Evolutionary conservation across 805 yeast species (phyloP).

Genomic region (Yarrowia deformans): DNA sequence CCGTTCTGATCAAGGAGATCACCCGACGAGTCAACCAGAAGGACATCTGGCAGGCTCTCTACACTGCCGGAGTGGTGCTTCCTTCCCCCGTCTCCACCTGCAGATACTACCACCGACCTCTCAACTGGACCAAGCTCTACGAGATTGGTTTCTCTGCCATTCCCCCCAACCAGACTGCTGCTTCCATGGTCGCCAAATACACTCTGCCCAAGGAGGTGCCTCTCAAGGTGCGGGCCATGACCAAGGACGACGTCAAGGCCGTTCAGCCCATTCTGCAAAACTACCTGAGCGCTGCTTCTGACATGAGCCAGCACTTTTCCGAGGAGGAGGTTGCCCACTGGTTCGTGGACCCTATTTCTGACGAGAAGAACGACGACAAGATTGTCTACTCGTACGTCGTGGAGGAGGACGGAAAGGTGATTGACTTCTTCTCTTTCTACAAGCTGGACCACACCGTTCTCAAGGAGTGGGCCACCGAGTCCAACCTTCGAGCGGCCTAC

Average conservation of each 20-base stretch:
- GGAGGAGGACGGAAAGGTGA: constrained; percentile 59
- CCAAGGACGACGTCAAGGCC: constrained; percentile 65
- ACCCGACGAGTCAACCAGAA: constrained; percentile 87
- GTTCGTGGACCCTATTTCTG: constrained; percentile 63
- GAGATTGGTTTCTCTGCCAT: constrained; percentile 89
- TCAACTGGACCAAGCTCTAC: constrained; percentile 87
- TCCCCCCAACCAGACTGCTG: constrained; percentile 72
- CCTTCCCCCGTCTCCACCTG: constrained; percentile 93
- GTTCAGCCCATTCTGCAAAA: constrained; percentile 64
- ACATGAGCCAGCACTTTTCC: constrained; percentile 70
- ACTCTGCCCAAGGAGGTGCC: constrained; percentile 59
- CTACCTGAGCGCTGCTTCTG: constrained; percentile 72
- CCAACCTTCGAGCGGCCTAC: constrained; percentile 83
- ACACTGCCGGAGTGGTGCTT: constrained; percentile 88
- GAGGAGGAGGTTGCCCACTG: constrained; percentile 81
- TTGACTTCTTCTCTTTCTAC: constrained; percentile 91
- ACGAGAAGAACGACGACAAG: constrained; percentile 53
- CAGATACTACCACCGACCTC: constrained; percentile 91
- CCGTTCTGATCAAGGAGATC: constrained; percentile 90
- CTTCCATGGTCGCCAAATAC: constrained; percentile 68
- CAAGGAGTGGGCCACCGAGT: constrained; percentile 60
- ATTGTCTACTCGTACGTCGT: constrained; percentile 84
- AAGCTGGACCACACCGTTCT: constrained; percentile 86
- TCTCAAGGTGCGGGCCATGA: constrained; percentile 65
- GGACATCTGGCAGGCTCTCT: constrained; percentile 93